Conservation (phyloP, 169 alveolate species). For the Babesia caballi region DNA sequence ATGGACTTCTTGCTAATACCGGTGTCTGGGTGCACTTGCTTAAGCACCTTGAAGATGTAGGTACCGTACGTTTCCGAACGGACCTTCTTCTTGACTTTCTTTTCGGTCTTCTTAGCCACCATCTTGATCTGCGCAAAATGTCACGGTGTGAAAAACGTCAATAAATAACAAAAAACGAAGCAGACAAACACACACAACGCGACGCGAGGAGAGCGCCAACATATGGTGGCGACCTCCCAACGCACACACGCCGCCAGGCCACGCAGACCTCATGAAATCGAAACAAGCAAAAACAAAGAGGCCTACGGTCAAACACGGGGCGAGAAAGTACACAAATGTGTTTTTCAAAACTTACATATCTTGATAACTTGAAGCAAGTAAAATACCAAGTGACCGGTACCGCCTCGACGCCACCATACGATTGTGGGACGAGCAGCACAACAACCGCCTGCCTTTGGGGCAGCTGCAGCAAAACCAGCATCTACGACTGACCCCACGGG, state of each 20-base stretch:
- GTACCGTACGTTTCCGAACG: constrained; percentile 71
- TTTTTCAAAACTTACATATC: constrained; percentile 11
- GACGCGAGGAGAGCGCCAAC: too few relatives aligned
- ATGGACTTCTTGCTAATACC: constrained; percentile 95
- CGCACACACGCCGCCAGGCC: constrained; percentile 10
- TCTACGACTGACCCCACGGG: constrained; percentile 2
- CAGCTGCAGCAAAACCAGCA: not conserved
- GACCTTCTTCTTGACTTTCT: constrained; percentile 67
- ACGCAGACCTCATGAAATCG: not conserved
- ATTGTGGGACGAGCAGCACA: constrained; percentile 40
- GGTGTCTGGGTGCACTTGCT: constrained; percentile 97
- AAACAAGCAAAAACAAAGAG: not conserved
- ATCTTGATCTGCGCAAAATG: constrained; percentile 56
- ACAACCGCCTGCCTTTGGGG: constrained; percentile 29
- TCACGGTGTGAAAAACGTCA: not conserved
- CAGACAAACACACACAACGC: not conserved
- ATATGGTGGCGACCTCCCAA: too few relatives aligned
- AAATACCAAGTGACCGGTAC: constrained; percentile 25
- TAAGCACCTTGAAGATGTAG: constrained; percentile 89
- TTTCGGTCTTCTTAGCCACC: constrained; percentile 61
- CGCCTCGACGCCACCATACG: constrained; percentile 2
- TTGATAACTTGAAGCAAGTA: constrained; percentile 43
- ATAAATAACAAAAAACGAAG: not conserved
- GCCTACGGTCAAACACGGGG: not conserved
- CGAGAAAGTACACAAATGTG: not conserved